Evolutionary conservation across 2,329 filamentous ascomycete species (phyloP), one percentile per base, ranked within the genome.

Genomic region (Zymoseptoria passerinii): DNA sequence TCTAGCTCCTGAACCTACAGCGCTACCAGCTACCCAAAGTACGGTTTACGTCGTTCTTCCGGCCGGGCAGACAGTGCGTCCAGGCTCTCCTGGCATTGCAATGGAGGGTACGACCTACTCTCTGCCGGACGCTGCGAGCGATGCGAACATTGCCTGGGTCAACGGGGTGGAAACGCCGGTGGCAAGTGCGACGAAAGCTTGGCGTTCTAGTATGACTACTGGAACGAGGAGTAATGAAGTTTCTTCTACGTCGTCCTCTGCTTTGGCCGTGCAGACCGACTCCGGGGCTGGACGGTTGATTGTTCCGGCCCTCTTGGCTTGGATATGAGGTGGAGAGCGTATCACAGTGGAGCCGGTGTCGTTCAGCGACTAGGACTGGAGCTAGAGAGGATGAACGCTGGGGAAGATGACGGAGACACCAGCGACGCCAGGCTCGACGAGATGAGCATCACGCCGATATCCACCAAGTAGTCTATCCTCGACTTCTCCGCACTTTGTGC

Each of bases 21-120:
- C 16, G 35, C 16, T 16, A 4, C 16, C 35, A 16, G 13, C 35
- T n/a, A 13, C 9, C 35, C 10, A 10, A 16, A 44, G 5, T 5
- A 5, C 35, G 35, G 10, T 44, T 6, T 44, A 44, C 35, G 35
- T 44, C 23, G 54, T 52, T 8, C 55, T 60, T 28, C 52, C 58
- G 27, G 56, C 23, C 35, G 58, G 52, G 29, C 54, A 56, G 19
- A 63, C 59, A 3, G 51, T 63, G 2, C 7, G 50, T 66, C 4
- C 73, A 53, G 53, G 58, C 19, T 55, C 57, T 13, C 23, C 54
- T 40, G 57, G 57, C 2, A 53, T 53, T 9, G 58, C 58, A 2
- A 48, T 62, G 5, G 52, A 58, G 2, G 60, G 58, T 18, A 62
- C 60, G 23, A 54, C 57, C 13, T 59, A 55, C 28, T 50, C 54